Evolutionary conservation across 768 basidiomycete species (phyloP).

Genomic region (Hydnum rufescens): DNA sequence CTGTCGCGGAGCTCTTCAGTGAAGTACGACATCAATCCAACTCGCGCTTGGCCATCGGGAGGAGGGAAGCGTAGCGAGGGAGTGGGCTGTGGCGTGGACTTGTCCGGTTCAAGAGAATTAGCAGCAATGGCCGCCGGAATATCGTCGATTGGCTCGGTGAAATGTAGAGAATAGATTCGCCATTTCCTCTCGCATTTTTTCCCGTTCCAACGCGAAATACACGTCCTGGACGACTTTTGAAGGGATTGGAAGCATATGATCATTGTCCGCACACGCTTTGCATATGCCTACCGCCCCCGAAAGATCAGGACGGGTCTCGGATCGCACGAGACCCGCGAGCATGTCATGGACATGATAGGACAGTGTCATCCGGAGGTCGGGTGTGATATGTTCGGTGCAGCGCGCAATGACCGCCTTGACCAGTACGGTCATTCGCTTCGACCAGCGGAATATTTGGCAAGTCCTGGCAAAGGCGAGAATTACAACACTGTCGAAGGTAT

Average conservation of each 20-base stretch:
- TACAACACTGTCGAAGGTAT: not conserved
- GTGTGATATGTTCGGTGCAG: not conserved
- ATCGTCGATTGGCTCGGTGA: not conserved
- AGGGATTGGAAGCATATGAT: not conserved
- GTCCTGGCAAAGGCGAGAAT: not conserved
- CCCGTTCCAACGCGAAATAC: not conserved
- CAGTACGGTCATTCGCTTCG: not conserved
- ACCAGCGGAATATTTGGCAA: not conserved
- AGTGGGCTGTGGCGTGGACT: not conserved
- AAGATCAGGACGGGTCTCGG: not conserved
- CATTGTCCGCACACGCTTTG: not conserved
- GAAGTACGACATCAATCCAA: not conserved
- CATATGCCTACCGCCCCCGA: not conserved
- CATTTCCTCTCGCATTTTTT: not conserved
- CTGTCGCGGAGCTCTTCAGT: not conserved
- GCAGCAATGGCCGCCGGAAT: too few relatives aligned
- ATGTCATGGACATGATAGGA: not conserved
- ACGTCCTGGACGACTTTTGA: not conserved
- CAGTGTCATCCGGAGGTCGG: not conserved
- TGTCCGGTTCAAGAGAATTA: not conserved
- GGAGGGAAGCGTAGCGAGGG: not conserved
- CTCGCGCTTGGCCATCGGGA: not conserved
- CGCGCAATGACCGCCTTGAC: not conserved
- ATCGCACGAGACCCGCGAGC: not conserved
- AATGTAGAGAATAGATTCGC: not conserved